These are phyloP conservation scores for Penicillium ucsense DNA, from an alignment of 495 filamentous ascomycete species.

Conservation along the genomic window DNA sequence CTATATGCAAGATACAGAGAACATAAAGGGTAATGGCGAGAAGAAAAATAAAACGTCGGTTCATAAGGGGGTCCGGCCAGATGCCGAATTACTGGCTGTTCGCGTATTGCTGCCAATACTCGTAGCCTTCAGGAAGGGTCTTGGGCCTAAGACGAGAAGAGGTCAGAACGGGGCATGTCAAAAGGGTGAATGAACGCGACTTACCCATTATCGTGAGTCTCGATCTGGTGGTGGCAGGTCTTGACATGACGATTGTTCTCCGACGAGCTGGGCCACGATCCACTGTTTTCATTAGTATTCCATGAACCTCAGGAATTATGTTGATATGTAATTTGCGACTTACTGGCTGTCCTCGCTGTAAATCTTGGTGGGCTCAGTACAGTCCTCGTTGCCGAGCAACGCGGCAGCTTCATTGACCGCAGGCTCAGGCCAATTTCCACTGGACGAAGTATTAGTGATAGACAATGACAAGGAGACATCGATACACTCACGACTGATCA, in stretches of 20 bases:
- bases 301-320: too few species aligned
- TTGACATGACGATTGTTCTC: conserved; percentile 8
- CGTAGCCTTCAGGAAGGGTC: conserved; percentile 10
- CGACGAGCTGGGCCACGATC: conserved; percentile 6
- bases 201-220: conserved; percentile 11
- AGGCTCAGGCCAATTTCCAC: conserved; percentile 2
- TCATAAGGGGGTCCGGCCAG: background rate
- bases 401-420: conserved; percentile 4
- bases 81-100: conserved; percentile 2
- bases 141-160: background rate
- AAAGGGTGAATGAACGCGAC: background rate
- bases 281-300: background rate
- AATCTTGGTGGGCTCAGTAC: conserved; percentile 3
- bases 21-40: too few species aligned
- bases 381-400: conserved; percentile 3
- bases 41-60: background rate
- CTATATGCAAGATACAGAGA: conserved; percentile 5
- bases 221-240: conserved; percentile 2
- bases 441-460: background rate
- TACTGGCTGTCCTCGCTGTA: conserved; percentile 7
- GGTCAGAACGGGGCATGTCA: background rate
- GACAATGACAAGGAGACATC: too few species aligned
- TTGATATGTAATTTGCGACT: background rate
- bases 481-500: too few species aligned
- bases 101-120: conserved; percentile 11